Evolutionary conservation across 495 filamentous ascomycete genomes (phyloP), one percentile per base, ranked within the genome.

Genomic region (Talaromyces thailandensis): DNA sequence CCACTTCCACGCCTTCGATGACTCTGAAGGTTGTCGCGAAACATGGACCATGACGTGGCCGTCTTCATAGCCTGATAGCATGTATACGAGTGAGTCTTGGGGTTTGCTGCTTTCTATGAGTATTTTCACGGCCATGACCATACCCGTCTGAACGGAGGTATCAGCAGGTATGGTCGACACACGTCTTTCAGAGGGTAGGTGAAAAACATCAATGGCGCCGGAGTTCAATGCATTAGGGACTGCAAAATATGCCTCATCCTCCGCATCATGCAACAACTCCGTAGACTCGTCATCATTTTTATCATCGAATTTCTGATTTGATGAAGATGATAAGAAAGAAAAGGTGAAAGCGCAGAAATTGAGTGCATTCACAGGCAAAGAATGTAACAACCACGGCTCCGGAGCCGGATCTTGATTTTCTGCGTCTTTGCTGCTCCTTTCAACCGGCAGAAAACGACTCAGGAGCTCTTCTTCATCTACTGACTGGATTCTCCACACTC

Each of bases 331-430:
- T 52, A 70, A 64, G 37, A 58, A 63, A 11, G 84, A 88, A 62
- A 85, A 83, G 4, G 89, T 83, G 70, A 98, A 98, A 1, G 90
- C 85, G 66, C 94, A 98, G 69, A 98, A 98, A 72, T 97, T 98
- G 71, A 98, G 82, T 16, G 94, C 90, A 70, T 96, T 97, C 45
- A 98, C 90, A 29, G 88, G 77, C 5, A 98, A 72, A 32, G 89
- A 83, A 77, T 95, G 84, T 35, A 96, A 74, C 4, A 98, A 74
- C 92, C 92, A 96, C 16, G 94, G 94, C 69, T 89, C 82, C 24
- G 77, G 79, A 58, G 67, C 52, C 55, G 64, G 58, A 16, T 0
- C 6, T 28, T 29, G 7, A 6, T 40, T 40, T 14, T 64, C 55
- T 50, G 62, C 56, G 58, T 66, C 28, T 23, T 31, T 69, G 65